phyloP scores from a whole-genome alignment of 805 yeast species.

The Teunomyces barrocoloradensis region DNA sequence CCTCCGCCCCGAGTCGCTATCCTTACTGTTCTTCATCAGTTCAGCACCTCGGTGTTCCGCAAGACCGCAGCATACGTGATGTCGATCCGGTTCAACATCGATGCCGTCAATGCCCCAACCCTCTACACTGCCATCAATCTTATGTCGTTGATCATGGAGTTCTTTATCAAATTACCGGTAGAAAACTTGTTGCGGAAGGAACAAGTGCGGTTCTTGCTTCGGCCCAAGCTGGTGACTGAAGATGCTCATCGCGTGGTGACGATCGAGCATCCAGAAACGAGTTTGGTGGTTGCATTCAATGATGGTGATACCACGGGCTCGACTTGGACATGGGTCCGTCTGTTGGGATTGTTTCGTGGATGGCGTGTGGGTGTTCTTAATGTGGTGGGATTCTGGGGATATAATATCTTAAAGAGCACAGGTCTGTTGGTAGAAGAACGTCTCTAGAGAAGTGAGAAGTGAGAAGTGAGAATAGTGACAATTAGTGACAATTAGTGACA shows the following conservation, averaged over 20 bases:
- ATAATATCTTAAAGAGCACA: constrained; percentile 52
- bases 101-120: constrained; percentile 60
- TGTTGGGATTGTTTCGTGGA: constrained; percentile 64
- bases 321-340: constrained; percentile 22
- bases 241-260: constrained; percentile 41
- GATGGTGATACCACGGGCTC: constrained; percentile 38
- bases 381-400: constrained; percentile 80
- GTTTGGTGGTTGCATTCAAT: constrained; percentile 56
- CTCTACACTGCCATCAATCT: constrained; percentile 59
- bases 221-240: constrained; percentile 29
- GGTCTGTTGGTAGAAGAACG: constrained; percentile 37
- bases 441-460: background rate
- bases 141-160: constrained; percentile 60
- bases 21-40: constrained; percentile 59
- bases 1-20: constrained; percentile 48
- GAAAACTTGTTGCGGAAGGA: constrained; percentile 85
- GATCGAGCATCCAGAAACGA: constrained; percentile 38
- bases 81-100: constrained; percentile 61
- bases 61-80: constrained; percentile 65
- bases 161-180: constrained; percentile 77
- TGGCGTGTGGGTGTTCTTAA: constrained; percentile 88
- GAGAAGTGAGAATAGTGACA: background rate
- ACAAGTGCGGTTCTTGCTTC: constrained; percentile 64
- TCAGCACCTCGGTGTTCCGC: constrained; percentile 58
- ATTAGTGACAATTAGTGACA: background rate